Evolutionary conservation across 495 filamentous ascomycete genomes (phyloP).

Genomic region (Xylaria palmicola): DNA sequence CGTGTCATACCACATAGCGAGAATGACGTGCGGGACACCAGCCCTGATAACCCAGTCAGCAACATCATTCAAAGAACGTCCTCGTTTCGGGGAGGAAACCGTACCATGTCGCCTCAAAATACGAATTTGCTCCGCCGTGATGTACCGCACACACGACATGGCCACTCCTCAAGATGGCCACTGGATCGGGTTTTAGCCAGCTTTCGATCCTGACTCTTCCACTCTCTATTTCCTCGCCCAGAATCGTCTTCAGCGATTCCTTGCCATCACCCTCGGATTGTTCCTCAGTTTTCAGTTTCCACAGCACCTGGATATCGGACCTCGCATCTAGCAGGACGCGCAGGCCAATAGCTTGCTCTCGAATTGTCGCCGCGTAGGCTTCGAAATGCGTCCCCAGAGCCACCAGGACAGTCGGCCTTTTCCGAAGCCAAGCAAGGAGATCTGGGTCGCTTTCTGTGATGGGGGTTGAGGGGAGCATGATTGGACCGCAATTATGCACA

Average conservation of each 20-base stretch:
- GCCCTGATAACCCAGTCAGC: conserved; percentile 32
- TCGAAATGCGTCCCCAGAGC: conserved; percentile 39
- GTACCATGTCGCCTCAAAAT: conserved; percentile 40
- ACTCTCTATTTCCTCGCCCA: conserved; percentile 17
- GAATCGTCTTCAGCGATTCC: conserved; percentile 14
- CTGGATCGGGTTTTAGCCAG: conserved; percentile 42
- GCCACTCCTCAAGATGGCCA: conserved; percentile 35
- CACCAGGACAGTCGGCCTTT: conserved; percentile 38
- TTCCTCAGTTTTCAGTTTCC: conserved; percentile 37
- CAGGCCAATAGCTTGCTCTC: conserved; percentile 39
- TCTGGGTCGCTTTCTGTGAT: conserved; percentile 32
- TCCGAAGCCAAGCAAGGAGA: conserved; percentile 35
- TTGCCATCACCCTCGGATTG: conserved; percentile 11
- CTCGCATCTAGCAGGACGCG: conserved; percentile 29
- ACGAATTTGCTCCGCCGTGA: conserved; percentile 48
- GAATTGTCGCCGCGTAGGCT: conserved; percentile 13
- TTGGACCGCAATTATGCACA: conserved; percentile 51
- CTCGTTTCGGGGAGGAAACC: neutral
- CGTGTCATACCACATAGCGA: conserved; percentile 55
- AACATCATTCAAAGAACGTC: neutral
- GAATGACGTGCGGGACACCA: conserved; percentile 50
- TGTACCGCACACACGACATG: conserved; percentile 42
- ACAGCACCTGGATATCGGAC: conserved; percentile 41
- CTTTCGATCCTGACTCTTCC: conserved; percentile 29
- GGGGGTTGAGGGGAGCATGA: conserved; percentile 39